A percentile compares a stretch with the other conserved stretches of the same genome.
These are phyloP conservation scores for Yamadazyma spencermartinsiae DNA, from an alignment of 1,139 yeast species.

Conservation along the genomic window DNA sequence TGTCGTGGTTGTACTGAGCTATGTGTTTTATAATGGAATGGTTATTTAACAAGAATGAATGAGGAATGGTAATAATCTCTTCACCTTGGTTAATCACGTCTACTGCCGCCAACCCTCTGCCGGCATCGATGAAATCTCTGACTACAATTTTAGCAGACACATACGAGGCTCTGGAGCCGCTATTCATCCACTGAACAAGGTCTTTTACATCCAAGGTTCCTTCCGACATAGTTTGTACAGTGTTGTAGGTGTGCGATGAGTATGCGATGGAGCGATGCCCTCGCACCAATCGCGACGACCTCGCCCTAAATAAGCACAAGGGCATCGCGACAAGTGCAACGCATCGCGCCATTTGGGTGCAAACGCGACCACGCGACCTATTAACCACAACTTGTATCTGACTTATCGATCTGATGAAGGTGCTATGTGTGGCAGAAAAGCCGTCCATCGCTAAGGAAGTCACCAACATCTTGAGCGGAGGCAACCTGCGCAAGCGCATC, in stretches of 20 bases:
- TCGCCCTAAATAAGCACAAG: no score
- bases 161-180: conserved; percentile 1
- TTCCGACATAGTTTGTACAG: not conserved
- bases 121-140: conserved; percentile 30
- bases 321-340: no score
- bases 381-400: conserved; percentile 1
- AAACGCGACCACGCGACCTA: conserved; percentile 1
- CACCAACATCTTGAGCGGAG: conserved; percentile 74
- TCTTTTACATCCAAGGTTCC: not conserved
- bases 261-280: no score
- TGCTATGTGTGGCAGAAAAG: conserved; percentile 96
- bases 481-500: conserved; percentile 48
- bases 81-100: conserved; percentile 38
- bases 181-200: conserved; percentile 10
- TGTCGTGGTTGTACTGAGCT: conserved; percentile 21
- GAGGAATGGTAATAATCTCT: conserved; percentile 56
- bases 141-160: conserved; percentile 5
- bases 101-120: conserved; percentile 62
- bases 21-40: conserved; percentile 51
- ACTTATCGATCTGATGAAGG: conserved; percentile 52
- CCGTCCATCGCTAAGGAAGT: conserved; percentile 93
- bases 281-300: no score
- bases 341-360: no score
- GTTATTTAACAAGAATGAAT: conserved; percentile 58
- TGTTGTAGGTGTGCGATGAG: no score